Evolutionary conservation across 805 yeast species (phyloP), one percentile per base, ranked within the genome.

Genomic region (Candida oleophila): DNA sequence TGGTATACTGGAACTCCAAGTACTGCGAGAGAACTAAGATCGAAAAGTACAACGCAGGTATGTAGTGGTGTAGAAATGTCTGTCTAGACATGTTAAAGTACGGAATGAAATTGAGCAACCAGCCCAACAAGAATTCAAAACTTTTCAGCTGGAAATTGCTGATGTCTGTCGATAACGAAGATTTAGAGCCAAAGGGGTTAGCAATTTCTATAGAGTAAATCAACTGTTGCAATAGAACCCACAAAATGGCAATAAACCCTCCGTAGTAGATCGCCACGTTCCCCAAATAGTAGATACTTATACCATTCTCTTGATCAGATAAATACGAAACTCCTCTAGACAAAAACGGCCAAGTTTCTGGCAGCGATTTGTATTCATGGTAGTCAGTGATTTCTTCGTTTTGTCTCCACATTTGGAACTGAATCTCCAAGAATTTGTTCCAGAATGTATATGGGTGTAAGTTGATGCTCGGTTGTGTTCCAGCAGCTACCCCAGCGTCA

Each of bases 321-420:
- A 77, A 82, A 61, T 79, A 82, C 53, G 71, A 77, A 46, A 82
- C 71, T n/a, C 92, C 92, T 37, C 81, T 69, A 18, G 64, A 49
- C 47, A 78, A 62, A 38, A 78, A 66, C 15, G 87, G 82, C 94
- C 96, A 88, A 11, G 82, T 65, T 14, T 59, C 60, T 1, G 89
- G 86, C n/a, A 71, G 65, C 3, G 83, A 78, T 35, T 75, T 73
- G 66, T 73, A 80, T 25, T 59, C 56, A 63, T 81, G 83, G 15
- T 74, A 60, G 20, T 73, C 75, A 1, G 78, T 74, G 15, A 77
- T 65, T 3, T 73, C 75, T 51, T 66, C 65, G 61, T 78, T 77
- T 45, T 73, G 57, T 16, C 69, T 62, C 71, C 77, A 72, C 83
- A 83, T 82, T 20, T 76, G 77, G 45, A 61, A 64, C 62, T 83